Evolutionary conservation across 2,329 filamentous ascomycete genomes (phyloP), one percentile per base, ranked within the genome.

Genomic region (Aspergillus awamori): DNA sequence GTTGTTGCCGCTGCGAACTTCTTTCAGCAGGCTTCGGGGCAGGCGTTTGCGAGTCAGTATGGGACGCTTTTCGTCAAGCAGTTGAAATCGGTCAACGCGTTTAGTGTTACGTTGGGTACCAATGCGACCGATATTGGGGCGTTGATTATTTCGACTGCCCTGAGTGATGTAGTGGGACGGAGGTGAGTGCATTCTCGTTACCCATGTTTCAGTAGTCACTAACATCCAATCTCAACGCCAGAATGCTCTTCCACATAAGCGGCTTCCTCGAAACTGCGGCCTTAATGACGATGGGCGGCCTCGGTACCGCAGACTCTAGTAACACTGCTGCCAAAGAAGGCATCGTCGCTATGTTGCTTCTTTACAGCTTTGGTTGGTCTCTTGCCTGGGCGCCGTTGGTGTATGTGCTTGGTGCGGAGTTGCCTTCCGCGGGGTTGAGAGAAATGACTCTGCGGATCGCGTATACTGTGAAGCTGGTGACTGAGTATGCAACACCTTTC

Each of bases 51-150:
- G 8, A 36, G 43, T 24, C 41, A 47, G 28, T 57, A 57, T 28
- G 55, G 55, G 8, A 57, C 55, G 17, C 20, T 57, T 8, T 57
- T 57, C 22, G 55, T 57, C 8, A 47, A 57, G 22, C 15, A 47
- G 17, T n/a, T 57, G 30, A 57, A 57, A 13, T 57, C 55, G 28
- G 45, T 57, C 2, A 57, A 57, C 28, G 22, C 55, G 28, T 57
- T 57, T 30, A 54, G 52, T 33, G 33, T 54, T 3, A 54, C 52
- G 3, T 2, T 54, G 15, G 52, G 52, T 1, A 54, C 52, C 4
- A 54, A 54, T 7, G 52, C 52, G 8, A 22, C 26, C 7, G 52
- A 54, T 30, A 54, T 54, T 24, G 30, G 30, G 1, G 52, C 52
- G 4, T 17, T 54, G 22, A 28, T 54, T 2, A 54, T 54, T 4